Evolutionary conservation across 1,139 yeast species (phyloP).

Genomic region (Debaryomycetaceae sp.): DNA sequence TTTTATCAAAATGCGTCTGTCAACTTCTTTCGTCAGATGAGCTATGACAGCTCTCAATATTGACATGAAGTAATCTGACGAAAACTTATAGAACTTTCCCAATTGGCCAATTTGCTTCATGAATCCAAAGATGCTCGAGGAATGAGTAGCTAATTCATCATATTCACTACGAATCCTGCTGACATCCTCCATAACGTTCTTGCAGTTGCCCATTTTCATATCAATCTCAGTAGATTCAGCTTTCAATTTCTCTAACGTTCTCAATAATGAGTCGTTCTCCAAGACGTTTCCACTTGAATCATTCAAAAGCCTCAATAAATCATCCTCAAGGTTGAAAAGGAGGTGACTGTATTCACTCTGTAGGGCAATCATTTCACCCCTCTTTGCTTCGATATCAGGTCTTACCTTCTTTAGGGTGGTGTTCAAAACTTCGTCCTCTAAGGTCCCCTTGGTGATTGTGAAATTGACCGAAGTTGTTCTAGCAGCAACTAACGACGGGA

Average conservation of each 20-base stretch:
- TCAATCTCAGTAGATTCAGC: conserved; percentile 56
- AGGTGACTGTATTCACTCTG: conserved; percentile 59
- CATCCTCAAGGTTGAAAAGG: conserved; percentile 57
- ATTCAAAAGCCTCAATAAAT: conserved; percentile 56
- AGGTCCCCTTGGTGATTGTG: conserved; percentile 62
- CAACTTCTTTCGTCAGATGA: not conserved
- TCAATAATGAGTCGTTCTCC: conserved; percentile 61
- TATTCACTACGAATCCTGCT: conserved; percentile 47
- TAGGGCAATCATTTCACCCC: conserved; percentile 50
- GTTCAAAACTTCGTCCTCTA: conserved; percentile 63
- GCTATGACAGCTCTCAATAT: conserved; percentile 26
- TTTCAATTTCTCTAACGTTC: conserved; percentile 64
- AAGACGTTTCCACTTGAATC: conserved; percentile 60
- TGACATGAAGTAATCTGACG: conserved; percentile 45
- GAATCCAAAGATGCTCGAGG: conserved; percentile 48
- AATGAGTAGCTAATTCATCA: conserved; percentile 51
- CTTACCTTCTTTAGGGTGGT: conserved; percentile 50
- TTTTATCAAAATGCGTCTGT: conserved; percentile 13
- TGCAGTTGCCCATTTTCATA: conserved; percentile 52
- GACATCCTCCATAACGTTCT: conserved; percentile 50
- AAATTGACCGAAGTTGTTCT: conserved; percentile 67
- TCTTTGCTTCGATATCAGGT: conserved; percentile 66
- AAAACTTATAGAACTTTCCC: conserved; percentile 55
- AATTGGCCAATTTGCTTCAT: conserved; percentile 41
- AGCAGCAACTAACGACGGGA: conserved; percentile 57